Evolutionary conservation across 2,329 filamentous ascomycete species (phyloP).

Genomic region (Geosmithia putterillii): DNA sequence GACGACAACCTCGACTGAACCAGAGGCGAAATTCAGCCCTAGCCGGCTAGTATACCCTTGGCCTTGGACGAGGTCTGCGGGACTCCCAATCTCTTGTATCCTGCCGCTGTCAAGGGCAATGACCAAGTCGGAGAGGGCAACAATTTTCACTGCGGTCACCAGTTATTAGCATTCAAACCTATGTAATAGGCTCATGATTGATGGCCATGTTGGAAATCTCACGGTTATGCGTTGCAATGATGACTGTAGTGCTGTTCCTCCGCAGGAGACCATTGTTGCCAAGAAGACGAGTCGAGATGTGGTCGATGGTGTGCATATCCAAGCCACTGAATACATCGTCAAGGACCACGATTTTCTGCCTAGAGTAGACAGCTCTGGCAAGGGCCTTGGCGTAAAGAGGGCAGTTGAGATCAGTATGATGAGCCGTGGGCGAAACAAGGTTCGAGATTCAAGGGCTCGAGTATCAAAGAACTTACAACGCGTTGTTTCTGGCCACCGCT

Average conservation of each 20-base stretch:
- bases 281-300: conserved; percentile 25
- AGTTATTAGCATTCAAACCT: too few species aligned
- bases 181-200: neutral
- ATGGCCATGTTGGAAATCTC: neutral
- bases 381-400: too few species aligned
- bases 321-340: conserved; percentile 28
- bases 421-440: too few species aligned
- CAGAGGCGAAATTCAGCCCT: conserved; percentile 23
- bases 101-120: conserved; percentile 23
- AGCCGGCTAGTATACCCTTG: conserved; percentile 25
- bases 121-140: conserved; percentile 6
- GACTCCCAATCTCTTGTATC: conserved; percentile 4
- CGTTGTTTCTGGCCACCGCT: conserved; percentile 32
- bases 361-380: conserved; percentile 32
- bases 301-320: conserved; percentile 25
- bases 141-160: neutral
- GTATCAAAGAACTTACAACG: conserved; percentile 18
- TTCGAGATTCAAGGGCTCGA: too few species aligned
- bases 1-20: conserved; percentile 21
- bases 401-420: too few species aligned
- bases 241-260: conserved; percentile 12
- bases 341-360: conserved; percentile 17
- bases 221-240: conserved; percentile 15
- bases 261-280: conserved; percentile 19
- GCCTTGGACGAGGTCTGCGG: conserved; percentile 11